phyloP scores from a whole-genome alignment of 768 basidiomycete species.

The Amanita thiersii region DNA sequence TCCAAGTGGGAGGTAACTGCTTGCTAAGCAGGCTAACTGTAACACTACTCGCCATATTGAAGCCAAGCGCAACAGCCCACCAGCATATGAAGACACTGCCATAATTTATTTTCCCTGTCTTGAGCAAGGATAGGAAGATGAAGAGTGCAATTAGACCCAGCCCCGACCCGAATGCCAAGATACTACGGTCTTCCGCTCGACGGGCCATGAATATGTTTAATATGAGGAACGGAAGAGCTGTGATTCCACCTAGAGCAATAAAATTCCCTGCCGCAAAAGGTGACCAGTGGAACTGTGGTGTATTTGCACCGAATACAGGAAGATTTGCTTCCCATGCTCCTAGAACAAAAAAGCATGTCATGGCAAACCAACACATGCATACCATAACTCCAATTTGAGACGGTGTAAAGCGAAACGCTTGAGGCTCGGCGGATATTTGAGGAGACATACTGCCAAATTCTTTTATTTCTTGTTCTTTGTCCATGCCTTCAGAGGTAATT shows the following conservation, averaged over 20 bases:
- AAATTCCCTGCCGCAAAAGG: conserved; percentile 63
- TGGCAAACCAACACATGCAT: conserved; percentile 66
- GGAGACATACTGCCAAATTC: not conserved
- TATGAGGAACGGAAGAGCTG: conserved; percentile 60
- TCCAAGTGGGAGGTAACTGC: conserved; percentile 58
- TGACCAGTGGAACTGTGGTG: conserved; percentile 39
- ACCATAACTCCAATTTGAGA: conserved; percentile 37
- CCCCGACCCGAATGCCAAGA: conserved; percentile 42
- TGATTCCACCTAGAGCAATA: conserved; percentile 57
- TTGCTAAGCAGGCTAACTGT: conserved; percentile 63
- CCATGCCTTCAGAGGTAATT: conserved; percentile 36
- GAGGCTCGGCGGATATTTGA: not conserved
- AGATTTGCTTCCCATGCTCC: conserved; percentile 65
- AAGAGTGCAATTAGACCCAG: conserved; percentile 47
- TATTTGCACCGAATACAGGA: conserved; percentile 45
- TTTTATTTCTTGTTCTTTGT: conserved; percentile 8
- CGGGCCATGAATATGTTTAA: conserved; percentile 48
- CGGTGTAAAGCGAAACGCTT: not conserved
- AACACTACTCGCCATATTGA: conserved; percentile 65
- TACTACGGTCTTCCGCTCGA: conserved; percentile 51
- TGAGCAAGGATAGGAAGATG: conserved; percentile 39
- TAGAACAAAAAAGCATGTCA: conserved; percentile 64
- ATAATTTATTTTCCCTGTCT: conserved; percentile 31
- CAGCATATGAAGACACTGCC: conserved; percentile 40
- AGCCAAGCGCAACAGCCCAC: conserved; percentile 61